These are phyloP conservation scores for Saccharomycopsis capsularis DNA, from an alignment of 805 yeast genomes.

Conservation along the genomic window DNA sequence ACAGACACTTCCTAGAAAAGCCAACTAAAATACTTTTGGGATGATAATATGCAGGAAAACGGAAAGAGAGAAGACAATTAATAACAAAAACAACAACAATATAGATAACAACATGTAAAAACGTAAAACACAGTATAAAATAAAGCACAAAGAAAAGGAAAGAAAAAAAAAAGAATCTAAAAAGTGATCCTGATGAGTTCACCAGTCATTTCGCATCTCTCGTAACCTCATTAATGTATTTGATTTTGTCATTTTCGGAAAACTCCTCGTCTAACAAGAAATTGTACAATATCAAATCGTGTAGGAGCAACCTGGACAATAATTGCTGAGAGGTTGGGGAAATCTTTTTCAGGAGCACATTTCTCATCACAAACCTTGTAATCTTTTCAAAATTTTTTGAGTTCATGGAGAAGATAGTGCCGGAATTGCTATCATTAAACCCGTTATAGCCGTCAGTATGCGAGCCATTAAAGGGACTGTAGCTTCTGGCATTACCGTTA, in stretches of 20 bases:
- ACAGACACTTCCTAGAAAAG: too few relatives aligned
- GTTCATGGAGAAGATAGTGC: not conserved
- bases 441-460: not conserved
- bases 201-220: too few relatives aligned
- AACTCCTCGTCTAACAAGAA: slow-evolving; percentile 10
- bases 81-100: too few relatives aligned
- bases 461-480: not conserved
- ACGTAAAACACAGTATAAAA: too few relatives aligned
- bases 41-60: too few relatives aligned
- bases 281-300: slow-evolving; percentile 13
- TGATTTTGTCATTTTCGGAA: slow-evolving; percentile 5
- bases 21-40: too few relatives aligned
- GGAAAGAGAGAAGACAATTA: too few relatives aligned
- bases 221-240: slow-evolving; percentile 8
- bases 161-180: not conserved
- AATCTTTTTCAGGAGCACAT: slow-evolving; percentile 11
- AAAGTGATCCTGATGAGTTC: not conserved
- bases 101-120: too few relatives aligned
- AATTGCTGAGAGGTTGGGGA: slow-evolving; percentile 6
- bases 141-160: not conserved
- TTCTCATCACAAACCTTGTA: slow-evolving; percentile 13
- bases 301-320: slow-evolving; percentile 5
- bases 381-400: slow-evolving; percentile 4
- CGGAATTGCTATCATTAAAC: not conserved
- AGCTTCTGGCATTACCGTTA: not conserved